Conservation (phyloP, 2,329 filamentous ascomycete genomes). For the Colletotrichum endophyticum region DNA sequence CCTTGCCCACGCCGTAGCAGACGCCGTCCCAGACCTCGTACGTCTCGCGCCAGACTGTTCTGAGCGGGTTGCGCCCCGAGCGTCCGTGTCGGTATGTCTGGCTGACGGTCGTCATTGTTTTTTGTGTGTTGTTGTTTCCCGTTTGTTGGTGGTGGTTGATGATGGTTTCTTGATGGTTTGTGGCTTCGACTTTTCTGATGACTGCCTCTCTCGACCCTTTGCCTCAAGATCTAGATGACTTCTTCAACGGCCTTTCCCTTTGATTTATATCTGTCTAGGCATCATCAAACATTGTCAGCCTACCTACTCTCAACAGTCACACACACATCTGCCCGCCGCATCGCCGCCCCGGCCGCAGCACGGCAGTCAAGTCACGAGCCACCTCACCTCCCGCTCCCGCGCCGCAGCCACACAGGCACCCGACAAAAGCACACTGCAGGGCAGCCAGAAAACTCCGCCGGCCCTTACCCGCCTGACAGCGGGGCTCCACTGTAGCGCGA, state of each 20-base stretch:
- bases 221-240: background rate
- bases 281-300: background rate
- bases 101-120: conserved; percentile 60
- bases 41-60: conserved; percentile 34
- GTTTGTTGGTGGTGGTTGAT: background rate
- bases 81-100: conserved; percentile 65
- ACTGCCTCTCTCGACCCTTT: background rate
- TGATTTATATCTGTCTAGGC: background rate
- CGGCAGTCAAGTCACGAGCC: background rate
- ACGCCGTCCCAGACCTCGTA: conserved; percentile 43
- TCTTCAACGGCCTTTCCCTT: background rate
- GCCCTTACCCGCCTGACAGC: background rate
- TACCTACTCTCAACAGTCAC: background rate
- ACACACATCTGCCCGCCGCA: background rate
- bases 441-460: background rate
- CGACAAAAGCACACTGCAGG: background rate
- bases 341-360: background rate
- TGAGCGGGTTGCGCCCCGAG: conserved; percentile 38
- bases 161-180: background rate
- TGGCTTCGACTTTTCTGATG: background rate
- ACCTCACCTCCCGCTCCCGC: background rate
- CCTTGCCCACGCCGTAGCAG: conserved; percentile 41
- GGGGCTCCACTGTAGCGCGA: background rate
- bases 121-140: background rate
- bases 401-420: background rate